phyloP scores from a whole-genome alignment of 139 green algal species.

The Chlamydomonas sp. region DNA sequence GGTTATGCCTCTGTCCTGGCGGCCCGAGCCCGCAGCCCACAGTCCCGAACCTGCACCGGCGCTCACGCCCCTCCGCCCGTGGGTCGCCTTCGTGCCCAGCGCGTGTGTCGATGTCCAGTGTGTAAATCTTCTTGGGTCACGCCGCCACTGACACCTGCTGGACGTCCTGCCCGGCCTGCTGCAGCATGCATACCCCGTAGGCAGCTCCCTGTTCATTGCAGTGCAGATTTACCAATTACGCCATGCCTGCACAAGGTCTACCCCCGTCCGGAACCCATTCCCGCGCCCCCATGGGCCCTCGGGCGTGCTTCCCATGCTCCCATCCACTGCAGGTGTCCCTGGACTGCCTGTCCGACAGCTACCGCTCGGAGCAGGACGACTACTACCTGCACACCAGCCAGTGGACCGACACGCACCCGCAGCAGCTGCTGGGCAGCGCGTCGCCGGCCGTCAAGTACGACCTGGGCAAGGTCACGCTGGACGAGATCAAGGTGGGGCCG shows the following conservation, averaged over 20 bases:
- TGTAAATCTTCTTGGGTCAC: too few species aligned
- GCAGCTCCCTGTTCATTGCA: too few species aligned
- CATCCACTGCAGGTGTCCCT: conserved; percentile 63
- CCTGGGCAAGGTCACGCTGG: conserved; percentile 82
- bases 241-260: neutral
- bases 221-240: too few species aligned
- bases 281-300: neutral
- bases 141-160: too few species aligned
- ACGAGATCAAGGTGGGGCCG: conserved; percentile 79
- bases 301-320: neutral
- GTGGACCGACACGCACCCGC: conserved; percentile 90
- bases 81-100: too few species aligned
- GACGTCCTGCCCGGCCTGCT: too few species aligned
- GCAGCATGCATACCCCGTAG: too few species aligned
- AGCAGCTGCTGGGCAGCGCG: conserved; percentile 78
- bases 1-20: too few species aligned
- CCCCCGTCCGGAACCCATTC: neutral
- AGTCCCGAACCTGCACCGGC: too few species aligned
- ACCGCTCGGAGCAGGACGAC: conserved; percentile 80
- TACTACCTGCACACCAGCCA: conserved; percentile 86
- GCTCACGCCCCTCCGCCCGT: too few species aligned
- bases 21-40: too few species aligned
- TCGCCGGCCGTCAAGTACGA: conserved; percentile 87
- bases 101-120: too few species aligned
- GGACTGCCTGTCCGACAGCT: conserved; percentile 68